Conservation (phyloP, 495 filamentous ascomycete genomes). For the Xylaria flabelliformis region DNA sequence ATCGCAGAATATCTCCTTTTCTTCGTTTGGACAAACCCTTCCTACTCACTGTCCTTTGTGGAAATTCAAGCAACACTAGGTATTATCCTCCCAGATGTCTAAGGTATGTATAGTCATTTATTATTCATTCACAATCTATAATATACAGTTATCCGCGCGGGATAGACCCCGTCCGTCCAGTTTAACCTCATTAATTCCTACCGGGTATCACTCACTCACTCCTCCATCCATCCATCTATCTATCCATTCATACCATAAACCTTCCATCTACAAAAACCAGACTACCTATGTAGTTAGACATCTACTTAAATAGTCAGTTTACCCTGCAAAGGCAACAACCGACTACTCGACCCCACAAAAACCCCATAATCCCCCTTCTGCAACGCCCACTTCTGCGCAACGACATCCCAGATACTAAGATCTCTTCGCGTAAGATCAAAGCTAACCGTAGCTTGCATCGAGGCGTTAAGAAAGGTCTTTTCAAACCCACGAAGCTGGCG, state of each 20-base stretch:
- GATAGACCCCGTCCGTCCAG: too few relatives aligned
- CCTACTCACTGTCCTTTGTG: too few relatives aligned
- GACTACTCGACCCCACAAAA: constrained; percentile 62
- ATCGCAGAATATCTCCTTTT: too few relatives aligned
- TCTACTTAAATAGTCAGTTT: constrained; percentile 43
- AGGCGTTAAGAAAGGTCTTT: constrained; percentile 51
- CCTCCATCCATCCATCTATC: too few relatives aligned
- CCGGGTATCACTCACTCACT: not conserved
- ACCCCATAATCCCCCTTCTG: constrained; percentile 40
- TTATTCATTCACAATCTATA: not conserved
- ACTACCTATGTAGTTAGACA: not conserved
- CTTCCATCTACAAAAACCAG: not conserved
- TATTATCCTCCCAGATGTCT: too few relatives aligned
- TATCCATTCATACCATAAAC: too few relatives aligned
- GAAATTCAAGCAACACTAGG: too few relatives aligned
- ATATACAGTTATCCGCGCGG: not conserved
- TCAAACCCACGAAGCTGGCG: constrained; percentile 62
- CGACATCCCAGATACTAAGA: constrained; percentile 61
- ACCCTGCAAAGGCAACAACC: constrained; percentile 59
- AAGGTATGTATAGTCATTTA: too few relatives aligned
- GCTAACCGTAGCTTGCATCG: constrained; percentile 43
- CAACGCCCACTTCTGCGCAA: constrained; percentile 56
- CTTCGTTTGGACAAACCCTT: too few relatives aligned
- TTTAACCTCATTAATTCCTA: not conserved
- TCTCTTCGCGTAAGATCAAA: constrained; percentile 60